Base-by-base conservation (phyloP, 2,329 filamentous ascomycete genomes). In the Orbilia brochopaga region DNA sequence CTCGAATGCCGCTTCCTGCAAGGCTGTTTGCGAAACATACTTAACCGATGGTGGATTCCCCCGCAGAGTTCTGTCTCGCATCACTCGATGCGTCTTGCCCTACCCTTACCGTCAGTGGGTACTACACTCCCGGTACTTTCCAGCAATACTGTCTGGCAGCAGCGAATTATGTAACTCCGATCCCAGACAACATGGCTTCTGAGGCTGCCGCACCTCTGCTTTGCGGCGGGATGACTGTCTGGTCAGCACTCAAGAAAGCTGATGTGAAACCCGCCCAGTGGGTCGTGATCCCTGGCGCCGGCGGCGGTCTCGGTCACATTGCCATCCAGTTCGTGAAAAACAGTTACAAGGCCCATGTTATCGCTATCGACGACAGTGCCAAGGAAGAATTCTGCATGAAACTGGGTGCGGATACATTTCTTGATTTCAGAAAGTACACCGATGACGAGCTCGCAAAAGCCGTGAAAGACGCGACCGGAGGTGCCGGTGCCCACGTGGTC, bases 151-250 rank as follows among this genome's bases (percentile, higher is more conserved):
- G 51, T 21, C 58, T 54, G 1, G 56, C 57, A 27, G 57, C 61
- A 7, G 61, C 44, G 32, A 62, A 63, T 37, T 74, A 67, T 15
- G 60, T 67, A 7, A 81, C 81, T 0, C 79, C 81, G 19, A 86
- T 87, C 63, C 85, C 85, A 0, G 83, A 86, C 35, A 83, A 82
- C 0, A 81, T 87, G 0, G 77, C 79, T 0, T 84, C 86, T 69
- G 82, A 83, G 70, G 75, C 85, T n/a, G 85, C 85, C 1, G 86
- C 82, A 0, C 85, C 85, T 0, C 82, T 87, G 66, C 86, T 87
- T 84, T 87, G 85, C 78, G 82, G 80, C 48, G 84, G 83, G 0
- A 83, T 81, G 5, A 87, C 86, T 0, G 84, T 86, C 70, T 85
- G 87, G 76, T 81, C 83, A 1, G 83, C 84, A 1, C 79, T 87